Evolutionary conservation across 768 basidiomycete genomes (phyloP).

Genomic region (Lactarius sp.): DNA sequence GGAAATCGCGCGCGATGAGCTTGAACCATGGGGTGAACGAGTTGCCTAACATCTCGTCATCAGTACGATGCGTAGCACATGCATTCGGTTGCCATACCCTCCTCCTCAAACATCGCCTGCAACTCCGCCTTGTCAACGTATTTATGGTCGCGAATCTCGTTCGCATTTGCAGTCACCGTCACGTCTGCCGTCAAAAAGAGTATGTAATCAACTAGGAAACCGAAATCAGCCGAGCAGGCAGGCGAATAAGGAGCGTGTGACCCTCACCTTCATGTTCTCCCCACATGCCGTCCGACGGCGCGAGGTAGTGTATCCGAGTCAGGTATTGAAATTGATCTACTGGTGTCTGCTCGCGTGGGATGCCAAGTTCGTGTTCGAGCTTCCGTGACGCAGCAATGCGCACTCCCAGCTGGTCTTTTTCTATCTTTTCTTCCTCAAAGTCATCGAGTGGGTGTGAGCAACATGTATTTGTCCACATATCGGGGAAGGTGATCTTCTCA

Average conservation of each 20-base stretch:
- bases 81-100: slow-evolving; percentile 42
- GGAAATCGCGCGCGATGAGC: slow-evolving; percentile 91
- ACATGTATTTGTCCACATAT: slow-evolving; percentile 99
- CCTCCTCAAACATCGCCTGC: slow-evolving; percentile 81
- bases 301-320: slow-evolving; percentile 95
- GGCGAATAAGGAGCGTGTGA: background rate
- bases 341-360: slow-evolving; percentile 71
- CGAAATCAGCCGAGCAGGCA: background rate
- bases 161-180: slow-evolving; percentile 69
- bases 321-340: slow-evolving; percentile 89
- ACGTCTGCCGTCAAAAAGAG: slow-evolving; percentile 91
- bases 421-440: slow-evolving; percentile 77
- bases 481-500: slow-evolving; percentile 99
- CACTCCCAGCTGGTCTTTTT: slow-evolving; percentile 76
- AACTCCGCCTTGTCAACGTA: slow-evolving; percentile 92
- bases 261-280: slow-evolving; percentile 93
- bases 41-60: slow-evolving; percentile 47
- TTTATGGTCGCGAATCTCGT: slow-evolving; percentile 87
- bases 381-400: slow-evolving; percentile 90
- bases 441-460: slow-evolving; percentile 96
- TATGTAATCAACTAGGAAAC: slow-evolving; percentile 85
- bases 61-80: background rate
- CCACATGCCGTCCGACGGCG: slow-evolving; percentile 89
- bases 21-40: slow-evolving; percentile 99
- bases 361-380: slow-evolving; percentile 94